These are phyloP conservation scores for Mariannaea elegans DNA, from an alignment of 2,329 filamentous ascomycete genomes.

Conservation along the genomic window DNA sequence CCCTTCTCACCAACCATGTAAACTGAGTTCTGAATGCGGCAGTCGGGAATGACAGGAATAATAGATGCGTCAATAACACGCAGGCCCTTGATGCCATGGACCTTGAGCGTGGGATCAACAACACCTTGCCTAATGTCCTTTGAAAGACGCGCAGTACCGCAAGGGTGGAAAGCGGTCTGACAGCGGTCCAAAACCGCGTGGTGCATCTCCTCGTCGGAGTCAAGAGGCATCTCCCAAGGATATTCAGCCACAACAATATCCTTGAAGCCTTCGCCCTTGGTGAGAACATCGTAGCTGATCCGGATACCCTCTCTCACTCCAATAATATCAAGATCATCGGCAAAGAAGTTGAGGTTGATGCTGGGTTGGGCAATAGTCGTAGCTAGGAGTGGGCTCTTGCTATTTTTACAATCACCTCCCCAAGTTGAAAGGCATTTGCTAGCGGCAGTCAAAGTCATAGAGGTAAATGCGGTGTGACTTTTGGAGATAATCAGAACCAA, in stretches of 20 bases:
- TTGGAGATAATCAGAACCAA: too few species aligned
- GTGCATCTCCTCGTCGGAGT: conserved; percentile 65
- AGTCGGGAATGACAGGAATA: conserved; percentile 64
- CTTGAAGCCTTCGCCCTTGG: conserved; percentile 64
- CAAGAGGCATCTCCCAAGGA: conserved; percentile 67
- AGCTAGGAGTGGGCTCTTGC: too few species aligned
- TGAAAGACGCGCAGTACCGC: conserved; percentile 62
- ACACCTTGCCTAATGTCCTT: conserved; percentile 51
- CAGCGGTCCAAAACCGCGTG: conserved; percentile 63
- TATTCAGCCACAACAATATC: conserved; percentile 63
- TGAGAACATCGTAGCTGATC: conserved; percentile 64
- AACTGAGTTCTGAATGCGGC: too few species aligned
- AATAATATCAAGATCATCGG: conserved; percentile 62
- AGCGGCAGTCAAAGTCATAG: too few species aligned
- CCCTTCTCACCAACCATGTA: conserved; percentile 69
- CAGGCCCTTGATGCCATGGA: conserved; percentile 27
- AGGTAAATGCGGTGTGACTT: too few species aligned
- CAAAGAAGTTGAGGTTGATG: conserved; percentile 69
- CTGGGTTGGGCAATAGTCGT: too few species aligned
- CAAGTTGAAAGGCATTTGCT: too few species aligned
- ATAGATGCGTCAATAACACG: conserved; percentile 29
- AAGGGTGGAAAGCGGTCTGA: conserved; percentile 68
- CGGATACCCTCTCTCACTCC: conserved; percentile 67
- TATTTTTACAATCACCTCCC: too few species aligned
- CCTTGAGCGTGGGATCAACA: conserved; percentile 22